Conservation (phyloP, 805 yeast genomes). For the Kodamaea jinghongensis region DNA sequence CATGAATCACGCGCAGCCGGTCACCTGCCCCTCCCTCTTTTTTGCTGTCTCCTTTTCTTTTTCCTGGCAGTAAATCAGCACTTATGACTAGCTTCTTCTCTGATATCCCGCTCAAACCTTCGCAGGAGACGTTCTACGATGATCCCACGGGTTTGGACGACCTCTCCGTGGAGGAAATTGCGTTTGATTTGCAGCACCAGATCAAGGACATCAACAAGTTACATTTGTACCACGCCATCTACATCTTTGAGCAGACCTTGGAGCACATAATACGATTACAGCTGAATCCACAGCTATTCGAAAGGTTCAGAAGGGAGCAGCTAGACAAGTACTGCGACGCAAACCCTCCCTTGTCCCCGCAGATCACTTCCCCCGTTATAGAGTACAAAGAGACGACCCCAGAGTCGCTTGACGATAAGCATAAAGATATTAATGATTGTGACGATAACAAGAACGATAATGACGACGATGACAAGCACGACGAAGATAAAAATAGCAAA, state of each 20-base stretch:
- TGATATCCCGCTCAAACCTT: slow-evolving; percentile 38
- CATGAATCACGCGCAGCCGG: no score
- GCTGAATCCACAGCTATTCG: slow-evolving; percentile 19
- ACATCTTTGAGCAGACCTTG: slow-evolving; percentile 27
- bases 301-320: slow-evolving; percentile 25
- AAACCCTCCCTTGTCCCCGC: slow-evolving; percentile 1
- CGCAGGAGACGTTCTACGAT: slow-evolving; percentile 41
- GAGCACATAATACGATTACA: slow-evolving; percentile 34
- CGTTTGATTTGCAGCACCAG: slow-evolving; percentile 29
- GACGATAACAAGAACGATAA: no score
- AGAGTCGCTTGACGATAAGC: slow-evolving; percentile 12
- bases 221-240: slow-evolving; percentile 34
- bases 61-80: no score
- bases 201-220: slow-evolving; percentile 34
- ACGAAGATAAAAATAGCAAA: slow-evolving; percentile 3
- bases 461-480: background rate
- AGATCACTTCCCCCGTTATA: background rate
- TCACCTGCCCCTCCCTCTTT: background rate
- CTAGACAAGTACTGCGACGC: slow-evolving; percentile 17
- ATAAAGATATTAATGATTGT: slow-evolving; percentile 4
- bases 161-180: slow-evolving; percentile 32
- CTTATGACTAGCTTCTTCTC: slow-evolving; percentile 2
- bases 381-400: slow-evolving; percentile 18
- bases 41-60: background rate
- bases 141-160: slow-evolving; percentile 36